Base-by-base conservation (phyloP, 1,284 basidiomycete genomes). In the Cryptococcus sp. region DNA sequence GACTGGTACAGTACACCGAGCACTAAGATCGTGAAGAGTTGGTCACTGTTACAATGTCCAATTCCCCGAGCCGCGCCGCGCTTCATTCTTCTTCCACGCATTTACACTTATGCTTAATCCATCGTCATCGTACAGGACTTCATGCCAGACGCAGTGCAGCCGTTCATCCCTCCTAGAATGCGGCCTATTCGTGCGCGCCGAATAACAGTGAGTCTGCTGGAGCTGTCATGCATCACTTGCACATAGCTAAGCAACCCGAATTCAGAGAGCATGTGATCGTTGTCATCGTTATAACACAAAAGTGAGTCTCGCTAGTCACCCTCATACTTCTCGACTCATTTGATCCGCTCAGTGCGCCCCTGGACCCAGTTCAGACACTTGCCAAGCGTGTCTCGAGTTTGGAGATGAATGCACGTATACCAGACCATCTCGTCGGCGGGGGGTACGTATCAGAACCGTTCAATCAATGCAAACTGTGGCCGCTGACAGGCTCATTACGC, bases 251-350 rank as follows among this genome's bases (percentile, higher is more conserved):
- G 27, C 4, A 4, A 30, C 27, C 5, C 5, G 27, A 30, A 4
- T 10, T 30, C 52, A 72, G 72, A 61, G 73, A 39, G 73, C 73
- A 17, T 75, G 73, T 50, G 73, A 75, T 54, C 52, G 70, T 27
- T 75, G 73, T 55, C 73, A 75, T 50, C 65, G 67, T 19, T 63
- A 66, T 39, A 69, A 71, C n/a, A 68, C 69, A 47, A 73, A 70
- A 62, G 70, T 70, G n/a, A 20, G 64, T 50, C 30, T 30, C 23
- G 5, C 13, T 16, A 6, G 27, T 8, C 23, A 10, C 22, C 30
- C 15, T 22, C 13, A 3, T 25, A 5, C 38, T 10, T 30, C 10
- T 30, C 27, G 27, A 30, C 27, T 30, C 27, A 30, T 30, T 5
- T 19, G 16, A 40, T 35, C 54, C 55, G 50, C 46, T 25, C 57